These are phyloP conservation scores for Cynara cardunculus DNA, from an alignment of 129 eudicot genomes.

Conservation along the genomic window DNA sequence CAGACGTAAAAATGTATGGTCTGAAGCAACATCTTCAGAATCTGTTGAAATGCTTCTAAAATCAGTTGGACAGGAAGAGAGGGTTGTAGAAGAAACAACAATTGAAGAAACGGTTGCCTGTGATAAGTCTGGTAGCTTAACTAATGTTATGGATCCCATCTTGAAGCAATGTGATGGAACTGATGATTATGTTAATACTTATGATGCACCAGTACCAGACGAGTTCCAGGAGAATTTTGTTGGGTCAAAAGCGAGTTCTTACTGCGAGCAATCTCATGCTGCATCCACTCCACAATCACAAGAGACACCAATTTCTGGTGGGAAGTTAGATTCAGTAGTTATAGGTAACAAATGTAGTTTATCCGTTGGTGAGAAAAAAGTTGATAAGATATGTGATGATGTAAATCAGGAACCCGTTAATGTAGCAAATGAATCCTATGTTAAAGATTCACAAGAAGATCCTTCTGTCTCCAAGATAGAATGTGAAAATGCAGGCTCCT, in stretches of 20 bases:
- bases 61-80: constrained; percentile 93
- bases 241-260: constrained; percentile 13
- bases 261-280: constrained; percentile 14
- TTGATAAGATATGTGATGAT: constrained; percentile 23
- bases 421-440: constrained; percentile 20
- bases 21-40: constrained; percentile 98
- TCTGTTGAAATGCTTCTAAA: constrained; percentile 96
- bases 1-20: constrained; percentile 88
- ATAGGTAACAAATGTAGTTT: constrained; percentile 26
- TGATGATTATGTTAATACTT: constrained; percentile 13
- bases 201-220: constrained; percentile 1
- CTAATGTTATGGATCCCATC: constrained; percentile 34
- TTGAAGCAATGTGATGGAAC: constrained; percentile 19
- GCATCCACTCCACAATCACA: constrained; percentile 15
- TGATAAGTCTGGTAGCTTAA: constrained; percentile 36
- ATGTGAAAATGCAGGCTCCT: constrained; percentile 22
- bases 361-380: constrained; percentile 19
- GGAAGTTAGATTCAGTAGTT: constrained; percentile 27
- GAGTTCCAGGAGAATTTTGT: constrained; percentile 22
- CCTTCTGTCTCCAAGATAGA: constrained; percentile 29
- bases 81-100: constrained; percentile 45
- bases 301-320: constrained; percentile 21
- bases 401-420: constrained; percentile 26
- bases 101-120: constrained; percentile 36
- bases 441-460: constrained; percentile 29